Conservation (phyloP, 495 filamentous ascomycete genomes). For the Bathelium albidoporum region DNA sequence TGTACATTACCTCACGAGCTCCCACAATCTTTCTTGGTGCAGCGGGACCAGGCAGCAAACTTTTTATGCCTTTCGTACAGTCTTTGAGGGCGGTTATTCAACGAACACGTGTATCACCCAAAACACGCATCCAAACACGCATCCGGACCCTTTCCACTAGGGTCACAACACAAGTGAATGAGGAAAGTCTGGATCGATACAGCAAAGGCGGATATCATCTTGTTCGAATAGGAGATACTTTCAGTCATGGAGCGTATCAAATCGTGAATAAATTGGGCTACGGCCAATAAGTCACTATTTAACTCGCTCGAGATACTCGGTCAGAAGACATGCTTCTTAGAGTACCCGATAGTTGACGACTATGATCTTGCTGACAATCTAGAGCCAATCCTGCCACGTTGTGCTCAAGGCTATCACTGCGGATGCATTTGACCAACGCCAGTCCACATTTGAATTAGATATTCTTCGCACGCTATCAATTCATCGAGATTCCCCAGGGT, state of each 20-base stretch:
- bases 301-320: conserved; percentile 11
- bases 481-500: conserved; percentile 15
- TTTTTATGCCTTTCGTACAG: neutral
- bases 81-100: neutral
- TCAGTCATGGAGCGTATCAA: conserved; percentile 6
- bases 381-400: conserved; percentile 13
- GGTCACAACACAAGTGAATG: neutral
- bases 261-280: conserved; percentile 14
- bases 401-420: conserved; percentile 32
- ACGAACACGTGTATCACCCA: neutral
- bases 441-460: neutral
- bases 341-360: neutral
- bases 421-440: conserved; percentile 16
- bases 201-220: conserved; percentile 13
- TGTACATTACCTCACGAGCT: neutral
- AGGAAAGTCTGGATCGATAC: neutral
- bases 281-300: conserved; percentile 14
- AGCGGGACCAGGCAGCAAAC: neutral
- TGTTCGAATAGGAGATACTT: conserved; percentile 10
- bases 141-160: neutral
- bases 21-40: neutral
- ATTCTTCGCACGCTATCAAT: conserved; percentile 13
- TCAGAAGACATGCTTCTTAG: neutral
- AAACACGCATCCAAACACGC: neutral
- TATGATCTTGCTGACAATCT: neutral